Percentiles rank a stretch among this genome's conserved stretches.
phyloP scores from a whole-genome alignment of 2,329 filamentous ascomycete species.

The Fusarium torreyae region DNA sequence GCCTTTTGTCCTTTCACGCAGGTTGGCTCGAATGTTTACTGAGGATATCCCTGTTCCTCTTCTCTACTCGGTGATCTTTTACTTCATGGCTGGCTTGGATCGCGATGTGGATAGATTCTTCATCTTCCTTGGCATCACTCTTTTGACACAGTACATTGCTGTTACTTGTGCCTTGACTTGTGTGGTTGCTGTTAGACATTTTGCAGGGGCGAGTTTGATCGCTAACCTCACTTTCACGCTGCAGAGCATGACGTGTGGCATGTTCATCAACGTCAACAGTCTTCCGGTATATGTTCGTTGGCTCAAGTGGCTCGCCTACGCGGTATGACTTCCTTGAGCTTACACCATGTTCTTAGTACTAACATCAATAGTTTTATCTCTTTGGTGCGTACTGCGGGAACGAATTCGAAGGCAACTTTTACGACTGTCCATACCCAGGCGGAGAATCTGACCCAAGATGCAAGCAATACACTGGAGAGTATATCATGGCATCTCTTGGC shows the following conservation, averaged over 20 bases:
- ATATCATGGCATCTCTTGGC: constrained; percentile 78
- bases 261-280: constrained; percentile 80
- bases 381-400: constrained; percentile 81
- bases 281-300: constrained; percentile 85
- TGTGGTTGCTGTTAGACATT: constrained; percentile 75
- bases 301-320: constrained; percentile 78
- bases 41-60: constrained; percentile 82
- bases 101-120: constrained; percentile 76
- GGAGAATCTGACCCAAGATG: constrained; percentile 76
- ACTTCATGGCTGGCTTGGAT: constrained; percentile 84
- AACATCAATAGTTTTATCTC: constrained; percentile 70
- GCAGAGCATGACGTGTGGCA: constrained; percentile 82
- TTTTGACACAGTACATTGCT: constrained; percentile 81
- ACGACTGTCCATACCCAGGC: constrained; percentile 77
- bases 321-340: constrained; percentile 56
- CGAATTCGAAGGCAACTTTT: constrained; percentile 80
- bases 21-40: constrained; percentile 76
- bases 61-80: constrained; percentile 79
- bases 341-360: constrained; percentile 4
- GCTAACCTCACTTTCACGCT: constrained; percentile 81
- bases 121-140: constrained; percentile 77
- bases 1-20: constrained; percentile 78
- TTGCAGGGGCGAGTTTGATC: constrained; percentile 79
- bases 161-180: constrained; percentile 80
- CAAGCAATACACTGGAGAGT: constrained; percentile 77